Percentiles rank a stretch among this genome's conserved stretches.
phyloP scores from a whole-genome alignment of 2,329 filamentous ascomycete species.

The Cercospora canescens region DNA sequence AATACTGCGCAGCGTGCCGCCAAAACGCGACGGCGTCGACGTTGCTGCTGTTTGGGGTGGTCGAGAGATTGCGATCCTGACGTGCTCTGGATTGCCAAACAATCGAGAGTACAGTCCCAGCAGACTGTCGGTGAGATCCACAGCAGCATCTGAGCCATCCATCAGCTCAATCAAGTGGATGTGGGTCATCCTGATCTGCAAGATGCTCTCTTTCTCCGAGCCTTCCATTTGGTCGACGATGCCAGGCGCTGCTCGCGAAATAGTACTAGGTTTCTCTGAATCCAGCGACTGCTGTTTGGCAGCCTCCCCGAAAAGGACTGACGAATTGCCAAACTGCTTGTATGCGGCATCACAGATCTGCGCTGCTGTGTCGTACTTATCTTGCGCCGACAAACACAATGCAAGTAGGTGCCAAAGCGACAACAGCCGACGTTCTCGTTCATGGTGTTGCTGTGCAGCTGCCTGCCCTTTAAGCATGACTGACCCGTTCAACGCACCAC shows the following conservation, averaged over 20 bases:
- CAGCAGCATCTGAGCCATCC: conserved; percentile 80
- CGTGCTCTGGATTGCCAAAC: conserved; percentile 64
- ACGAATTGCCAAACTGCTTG: conserved; percentile 77
- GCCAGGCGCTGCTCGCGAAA: conserved; percentile 42
- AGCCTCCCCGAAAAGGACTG: conserved; percentile 67
- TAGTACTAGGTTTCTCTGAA: conserved; percentile 17
- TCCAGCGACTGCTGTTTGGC: conserved; percentile 39
- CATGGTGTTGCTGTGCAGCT: conserved; percentile 15
- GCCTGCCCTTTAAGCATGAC: conserved; percentile 21
- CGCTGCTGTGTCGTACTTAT: conserved; percentile 78
- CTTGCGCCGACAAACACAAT: conserved; percentile 79
- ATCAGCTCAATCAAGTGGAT: conserved; percentile 78
- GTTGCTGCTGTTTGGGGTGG: conserved; percentile 51
- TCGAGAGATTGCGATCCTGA: conserved; percentile 25
- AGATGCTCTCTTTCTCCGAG: conserved; percentile 78
- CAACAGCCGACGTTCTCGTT: conserved; percentile 64
- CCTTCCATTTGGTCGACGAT: conserved; percentile 78
- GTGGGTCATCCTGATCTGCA: conserved; percentile 97
- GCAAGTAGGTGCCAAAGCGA: conserved; percentile 90
- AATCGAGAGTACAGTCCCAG: conserved; percentile 78
- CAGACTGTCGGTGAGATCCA: conserved; percentile 85
- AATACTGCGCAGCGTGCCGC: conserved; percentile 49
- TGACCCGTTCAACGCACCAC: conserved; percentile 62
- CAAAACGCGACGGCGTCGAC: conserved; percentile 28
- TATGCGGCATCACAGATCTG: conserved; percentile 88